Percentiles rank a stretch among this genome's conserved stretches.
Evolutionary conservation across 768 basidiomycete genomes (phyloP).

Genomic region (Albatrellus ellisii): DNA sequence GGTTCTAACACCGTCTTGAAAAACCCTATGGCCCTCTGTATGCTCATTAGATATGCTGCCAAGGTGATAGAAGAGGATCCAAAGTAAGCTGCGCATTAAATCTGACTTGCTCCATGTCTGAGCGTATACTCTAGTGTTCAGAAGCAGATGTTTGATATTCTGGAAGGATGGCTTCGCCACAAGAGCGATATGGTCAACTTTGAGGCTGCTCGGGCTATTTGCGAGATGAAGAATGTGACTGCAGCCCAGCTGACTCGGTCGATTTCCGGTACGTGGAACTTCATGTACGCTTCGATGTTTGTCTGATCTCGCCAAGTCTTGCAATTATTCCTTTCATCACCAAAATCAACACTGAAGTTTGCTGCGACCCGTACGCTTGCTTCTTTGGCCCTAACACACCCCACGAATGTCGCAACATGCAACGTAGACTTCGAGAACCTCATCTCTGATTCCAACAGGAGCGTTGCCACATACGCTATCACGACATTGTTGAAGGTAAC

Average conservation of each 20-base stretch:
- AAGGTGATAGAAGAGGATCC: constrained; percentile 99
- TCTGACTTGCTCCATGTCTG: not conserved
- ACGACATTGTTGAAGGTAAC: constrained; percentile 90
- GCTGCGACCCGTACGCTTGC: constrained; percentile 95
- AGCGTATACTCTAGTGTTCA: constrained; percentile 46
- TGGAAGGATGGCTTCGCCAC: constrained; percentile 92
- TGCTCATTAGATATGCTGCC: constrained; percentile 97
- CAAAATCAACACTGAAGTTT: constrained; percentile 91
- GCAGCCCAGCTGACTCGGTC: constrained; percentile 71
- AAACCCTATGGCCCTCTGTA: constrained; percentile 95
- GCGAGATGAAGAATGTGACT: constrained; percentile 84
- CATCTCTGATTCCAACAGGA: constrained; percentile 90
- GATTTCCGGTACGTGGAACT: constrained; percentile 57
- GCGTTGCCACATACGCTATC: constrained; percentile 96
- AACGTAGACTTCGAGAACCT: constrained; percentile 95
- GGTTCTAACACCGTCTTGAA: constrained; percentile 76
- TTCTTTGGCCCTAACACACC: constrained; percentile 75
- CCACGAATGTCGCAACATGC: constrained; percentile 76
- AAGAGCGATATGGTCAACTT: constrained; percentile 99
- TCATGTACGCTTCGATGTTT: not conserved
- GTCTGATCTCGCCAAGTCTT: constrained; percentile 42
- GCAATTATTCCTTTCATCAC: constrained; percentile 91
- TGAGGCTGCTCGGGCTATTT: constrained; percentile 94
- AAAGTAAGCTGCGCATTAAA: constrained; percentile 52
- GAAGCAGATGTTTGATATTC: constrained; percentile 82